These are phyloP conservation scores for Dunaliella sp. DNA, from an alignment of 139 green algal genomes.

Conservation along the genomic window DNA sequence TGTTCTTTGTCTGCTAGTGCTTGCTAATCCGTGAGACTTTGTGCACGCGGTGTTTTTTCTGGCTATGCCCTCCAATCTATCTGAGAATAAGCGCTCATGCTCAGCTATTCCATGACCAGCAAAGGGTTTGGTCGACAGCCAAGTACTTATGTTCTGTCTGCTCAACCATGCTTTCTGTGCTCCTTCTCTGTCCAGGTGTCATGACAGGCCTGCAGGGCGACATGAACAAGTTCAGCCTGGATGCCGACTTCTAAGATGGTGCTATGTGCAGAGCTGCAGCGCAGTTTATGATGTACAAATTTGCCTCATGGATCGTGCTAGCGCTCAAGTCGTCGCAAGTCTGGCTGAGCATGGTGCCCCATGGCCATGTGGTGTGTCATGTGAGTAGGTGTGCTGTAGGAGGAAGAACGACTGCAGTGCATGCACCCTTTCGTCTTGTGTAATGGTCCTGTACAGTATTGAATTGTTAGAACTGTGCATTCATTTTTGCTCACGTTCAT, in stretches of 20 bases:
- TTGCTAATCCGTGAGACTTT: too few species aligned
- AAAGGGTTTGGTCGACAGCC: too few species aligned
- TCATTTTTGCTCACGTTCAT: too few species aligned
- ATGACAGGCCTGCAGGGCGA: conserved; percentile 31
- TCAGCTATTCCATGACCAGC: too few species aligned
- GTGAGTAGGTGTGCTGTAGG: neutral
- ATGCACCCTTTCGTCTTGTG: neutral
- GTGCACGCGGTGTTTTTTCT: neutral
- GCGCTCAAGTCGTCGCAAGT: neutral
- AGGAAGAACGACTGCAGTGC: neutral
- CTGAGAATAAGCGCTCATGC: too few species aligned
- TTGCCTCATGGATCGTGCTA: neutral
- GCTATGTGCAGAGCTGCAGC: too few species aligned
- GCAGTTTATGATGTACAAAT: too few species aligned
- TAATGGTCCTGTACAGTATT: too few species aligned
- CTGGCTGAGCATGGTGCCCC: neutral
- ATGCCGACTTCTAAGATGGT: conserved; percentile 30
- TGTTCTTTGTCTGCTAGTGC: too few species aligned
- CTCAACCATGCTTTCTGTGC: neutral
- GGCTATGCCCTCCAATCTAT: neutral
- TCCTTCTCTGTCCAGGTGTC: conserved; percentile 10
- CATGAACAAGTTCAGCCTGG: conserved; percentile 32
- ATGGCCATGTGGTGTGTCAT: neutral
- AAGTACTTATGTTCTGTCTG: too few species aligned
- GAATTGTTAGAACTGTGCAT: too few species aligned